These are phyloP conservation scores for Candida mattraensis DNA, from an alignment of 805 yeast species.

Conservation along the genomic window DNA sequence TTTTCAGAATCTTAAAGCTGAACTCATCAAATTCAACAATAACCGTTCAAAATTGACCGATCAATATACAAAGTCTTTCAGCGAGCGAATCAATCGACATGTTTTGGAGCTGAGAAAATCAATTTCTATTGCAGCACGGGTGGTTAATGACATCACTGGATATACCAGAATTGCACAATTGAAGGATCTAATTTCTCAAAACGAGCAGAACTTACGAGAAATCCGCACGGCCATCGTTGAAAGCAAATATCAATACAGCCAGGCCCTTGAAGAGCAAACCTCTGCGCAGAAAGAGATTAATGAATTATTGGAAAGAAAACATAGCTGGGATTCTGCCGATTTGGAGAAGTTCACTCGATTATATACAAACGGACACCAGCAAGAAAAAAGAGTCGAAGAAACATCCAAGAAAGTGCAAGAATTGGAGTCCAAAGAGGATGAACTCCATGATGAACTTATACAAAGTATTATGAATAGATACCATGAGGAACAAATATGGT, in stretches of 20 bases:
- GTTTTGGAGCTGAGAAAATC: slow-evolving; percentile 58
- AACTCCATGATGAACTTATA: slow-evolving; percentile 64
- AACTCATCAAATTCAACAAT: slow-evolving; percentile 30
- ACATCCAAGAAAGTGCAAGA: slow-evolving; percentile 48
- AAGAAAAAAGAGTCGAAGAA: slow-evolving; percentile 58
- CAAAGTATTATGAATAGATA: slow-evolving; percentile 82
- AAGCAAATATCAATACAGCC: slow-evolving; percentile 52
- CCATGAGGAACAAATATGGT: slow-evolving; percentile 98
- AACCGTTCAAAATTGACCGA: slow-evolving; percentile 21
- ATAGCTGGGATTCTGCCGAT: slow-evolving; percentile 76
- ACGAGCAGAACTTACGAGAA: slow-evolving; percentile 51
- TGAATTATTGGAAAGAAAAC: slow-evolving; percentile 81
- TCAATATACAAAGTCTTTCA: slow-evolving; percentile 38
- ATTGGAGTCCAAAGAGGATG: slow-evolving; percentile 65
- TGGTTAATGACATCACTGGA: slow-evolving; percentile 90
- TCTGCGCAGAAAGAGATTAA: slow-evolving; percentile 81
- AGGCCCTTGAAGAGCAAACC: slow-evolving; percentile 64
- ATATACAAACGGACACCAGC: slow-evolving; percentile 76
- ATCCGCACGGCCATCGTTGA: slow-evolving; percentile 48
- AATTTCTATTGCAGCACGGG: slow-evolving; percentile 57
- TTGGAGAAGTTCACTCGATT: slow-evolving; percentile 80
- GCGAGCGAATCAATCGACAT: slow-evolving; percentile 47
- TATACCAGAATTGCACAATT: slow-evolving; percentile 76
- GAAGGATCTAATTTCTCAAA: slow-evolving; percentile 55
- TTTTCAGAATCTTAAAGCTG: slow-evolving; percentile 33